These are phyloP conservation scores for Fraxinus greggii DNA, from an alignment of 305 asterid genomes.

Conservation along the genomic window DNA sequence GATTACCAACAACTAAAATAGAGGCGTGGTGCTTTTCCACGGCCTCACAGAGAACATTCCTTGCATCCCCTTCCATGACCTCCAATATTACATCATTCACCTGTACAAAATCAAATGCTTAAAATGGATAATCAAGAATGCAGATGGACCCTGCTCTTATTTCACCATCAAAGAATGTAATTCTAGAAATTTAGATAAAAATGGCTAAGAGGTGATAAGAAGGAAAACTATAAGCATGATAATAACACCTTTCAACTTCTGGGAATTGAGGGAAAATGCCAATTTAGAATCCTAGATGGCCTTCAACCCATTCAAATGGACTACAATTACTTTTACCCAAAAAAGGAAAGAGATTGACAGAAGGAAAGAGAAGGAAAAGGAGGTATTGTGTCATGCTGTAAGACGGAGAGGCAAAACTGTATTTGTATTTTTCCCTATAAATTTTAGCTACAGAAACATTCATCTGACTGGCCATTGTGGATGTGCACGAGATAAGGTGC, in stretches of 20 bases:
- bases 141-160: background rate
- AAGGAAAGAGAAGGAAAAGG: background rate
- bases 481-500: background rate
- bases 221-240: background rate
- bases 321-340: background rate
- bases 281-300: background rate
- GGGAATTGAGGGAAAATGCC: background rate
- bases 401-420: background rate
- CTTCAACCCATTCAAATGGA: background rate
- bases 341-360: background rate
- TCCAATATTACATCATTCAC: slow-evolving; percentile 43
- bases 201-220: background rate
- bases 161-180: background rate
- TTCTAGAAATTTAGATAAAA: background rate
- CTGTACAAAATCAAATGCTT: slow-evolving; percentile 31
- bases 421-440: background rate
- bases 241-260: background rate
- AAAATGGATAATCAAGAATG: background rate
- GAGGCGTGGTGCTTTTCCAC: slow-evolving; percentile 72
- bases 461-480: background rate
- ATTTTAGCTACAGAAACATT: background rate
- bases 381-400: background rate
- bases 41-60: slow-evolving; percentile 71
- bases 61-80: slow-evolving; percentile 57
- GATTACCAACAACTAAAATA: slow-evolving; percentile 73